These are phyloP conservation scores for Colletotrichum salicis DNA, from an alignment of 2,329 filamentous ascomycete genomes.

Conservation along the genomic window DNA sequence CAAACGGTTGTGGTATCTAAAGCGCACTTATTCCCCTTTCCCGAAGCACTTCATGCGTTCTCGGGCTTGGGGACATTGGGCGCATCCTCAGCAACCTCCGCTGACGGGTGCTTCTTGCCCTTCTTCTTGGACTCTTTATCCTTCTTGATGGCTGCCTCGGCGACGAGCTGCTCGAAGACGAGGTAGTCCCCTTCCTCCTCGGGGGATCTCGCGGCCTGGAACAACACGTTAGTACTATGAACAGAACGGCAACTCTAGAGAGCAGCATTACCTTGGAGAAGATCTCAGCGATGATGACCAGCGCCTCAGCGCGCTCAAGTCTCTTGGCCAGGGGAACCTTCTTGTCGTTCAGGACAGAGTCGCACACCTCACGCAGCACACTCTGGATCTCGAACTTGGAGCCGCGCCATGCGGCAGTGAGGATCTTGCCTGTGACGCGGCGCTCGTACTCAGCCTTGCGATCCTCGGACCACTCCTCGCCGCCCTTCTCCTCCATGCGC, in stretches of 20 bases:
- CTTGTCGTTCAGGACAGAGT: constrained; percentile 82
- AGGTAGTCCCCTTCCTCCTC: constrained; percentile 99
- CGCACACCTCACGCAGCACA: constrained; percentile 93
- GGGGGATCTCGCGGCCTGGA: constrained; percentile 83
- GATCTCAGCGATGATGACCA: constrained; percentile 89
- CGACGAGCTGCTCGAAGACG: constrained; percentile 97
- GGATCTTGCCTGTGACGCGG: constrained; percentile 95
- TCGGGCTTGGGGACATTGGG: constrained; percentile 40
- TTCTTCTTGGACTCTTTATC: constrained; percentile 82
- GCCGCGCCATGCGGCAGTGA: constrained; percentile 95
- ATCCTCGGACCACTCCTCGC: constrained; percentile 98
- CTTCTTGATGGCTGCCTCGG: constrained; percentile 95
- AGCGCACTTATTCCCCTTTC: neutral
- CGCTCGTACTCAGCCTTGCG: constrained; percentile 95
- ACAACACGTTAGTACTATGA: constrained; percentile 31
- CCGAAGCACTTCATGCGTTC: constrained; percentile 9
- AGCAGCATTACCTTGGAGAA: constrained; percentile 78
- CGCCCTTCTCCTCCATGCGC: constrained; percentile 91
- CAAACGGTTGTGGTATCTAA: constrained; percentile 13
- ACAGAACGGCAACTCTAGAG: neutral
- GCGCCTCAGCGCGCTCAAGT: constrained; percentile 87
- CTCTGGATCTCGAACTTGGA: constrained; percentile 98
- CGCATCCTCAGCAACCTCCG: constrained; percentile 41
- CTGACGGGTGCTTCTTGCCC: constrained; percentile 61
- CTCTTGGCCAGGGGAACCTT: constrained; percentile 85